Evolutionary conservation across 75 land plant genomes (phyloP).

Genomic region (Ceratopteris richardii): DNA sequence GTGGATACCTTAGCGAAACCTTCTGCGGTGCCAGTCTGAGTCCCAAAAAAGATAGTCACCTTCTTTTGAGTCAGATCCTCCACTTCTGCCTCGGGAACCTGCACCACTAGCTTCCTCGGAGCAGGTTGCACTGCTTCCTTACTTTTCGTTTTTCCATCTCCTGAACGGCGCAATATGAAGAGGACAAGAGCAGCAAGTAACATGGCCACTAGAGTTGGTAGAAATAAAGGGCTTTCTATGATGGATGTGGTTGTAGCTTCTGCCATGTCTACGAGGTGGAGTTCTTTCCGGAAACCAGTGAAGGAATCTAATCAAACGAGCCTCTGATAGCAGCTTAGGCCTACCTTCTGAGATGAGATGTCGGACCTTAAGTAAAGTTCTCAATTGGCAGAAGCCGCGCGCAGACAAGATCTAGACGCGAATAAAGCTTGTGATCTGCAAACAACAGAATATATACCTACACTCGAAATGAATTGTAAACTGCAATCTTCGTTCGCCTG

Average conservation of each 20-base stretch:
- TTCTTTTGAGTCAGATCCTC: conserved; percentile 21
- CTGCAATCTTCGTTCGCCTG: too few relatives aligned
- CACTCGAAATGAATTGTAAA: too few relatives aligned
- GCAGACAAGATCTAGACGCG: too few relatives aligned
- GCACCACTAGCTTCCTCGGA: not conserved
- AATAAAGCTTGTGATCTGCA: too few relatives aligned
- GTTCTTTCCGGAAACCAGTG: too few relatives aligned
- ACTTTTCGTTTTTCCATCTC: not conserved
- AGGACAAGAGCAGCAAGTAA: not conserved
- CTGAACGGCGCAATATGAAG: not conserved
- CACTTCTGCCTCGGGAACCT: conserved; percentile 5
- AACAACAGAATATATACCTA: too few relatives aligned
- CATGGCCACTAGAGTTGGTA: not conserved
- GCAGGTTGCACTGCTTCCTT: not conserved
- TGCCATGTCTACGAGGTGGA: conserved; percentile 1
- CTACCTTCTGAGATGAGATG: too few relatives aligned
- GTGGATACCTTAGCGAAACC: conserved; percentile 41
- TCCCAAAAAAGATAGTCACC: conserved; percentile 29
- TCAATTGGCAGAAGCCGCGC: too few relatives aligned
- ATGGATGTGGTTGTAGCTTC: not conserved
- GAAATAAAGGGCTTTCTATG: not conserved
- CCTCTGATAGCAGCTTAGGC: too few relatives aligned
- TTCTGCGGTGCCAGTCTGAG: conserved; percentile 39
- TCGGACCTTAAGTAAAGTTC: too few relatives aligned
- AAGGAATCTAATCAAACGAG: too few relatives aligned